Conservation (phyloP, 345 rosid genomes). For the Brassica nigra region DNA sequence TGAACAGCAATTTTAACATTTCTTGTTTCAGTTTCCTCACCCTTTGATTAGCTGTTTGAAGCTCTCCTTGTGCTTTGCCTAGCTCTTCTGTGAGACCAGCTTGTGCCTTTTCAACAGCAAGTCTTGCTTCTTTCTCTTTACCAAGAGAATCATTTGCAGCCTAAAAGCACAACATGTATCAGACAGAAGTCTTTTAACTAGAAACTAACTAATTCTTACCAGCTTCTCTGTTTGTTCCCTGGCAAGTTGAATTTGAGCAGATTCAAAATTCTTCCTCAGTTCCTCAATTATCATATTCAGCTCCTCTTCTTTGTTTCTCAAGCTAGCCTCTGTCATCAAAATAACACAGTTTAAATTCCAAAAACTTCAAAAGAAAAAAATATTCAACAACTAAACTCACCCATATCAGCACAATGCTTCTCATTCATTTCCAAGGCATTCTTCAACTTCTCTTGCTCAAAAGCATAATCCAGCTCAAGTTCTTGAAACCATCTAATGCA, state of each 20-base stretch:
- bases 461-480: constrained; percentile 76
- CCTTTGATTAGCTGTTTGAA: constrained; percentile 89
- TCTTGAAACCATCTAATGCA: constrained; percentile 98
- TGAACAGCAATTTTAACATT: not conserved
- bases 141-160: constrained; percentile 76
- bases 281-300: constrained; percentile 85
- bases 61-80: constrained; percentile 79
- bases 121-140: constrained; percentile 76
- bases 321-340: constrained; percentile 59
- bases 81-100: constrained; percentile 79
- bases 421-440: constrained; percentile 65
- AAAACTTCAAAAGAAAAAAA: constrained; percentile 8
- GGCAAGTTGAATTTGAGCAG: constrained; percentile 71
- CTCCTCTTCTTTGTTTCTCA: constrained; percentile 87
- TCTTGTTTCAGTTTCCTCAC: constrained; percentile 44
- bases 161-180: constrained; percentile 43
- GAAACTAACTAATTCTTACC: constrained; percentile 48
- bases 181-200: not conserved
- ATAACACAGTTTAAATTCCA: not conserved
- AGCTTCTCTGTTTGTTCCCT: constrained; percentile 85
- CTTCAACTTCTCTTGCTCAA: constrained; percentile 79
- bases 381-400: constrained; percentile 43
- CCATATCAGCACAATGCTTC: constrained; percentile 77
- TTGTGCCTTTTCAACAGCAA: constrained; percentile 66
- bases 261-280: constrained; percentile 72